Evolutionary conservation across 2,329 filamentous ascomycete species (phyloP), one percentile per base, ranked within the genome.

Genomic region (Fusarium euwallaceae): DNA sequence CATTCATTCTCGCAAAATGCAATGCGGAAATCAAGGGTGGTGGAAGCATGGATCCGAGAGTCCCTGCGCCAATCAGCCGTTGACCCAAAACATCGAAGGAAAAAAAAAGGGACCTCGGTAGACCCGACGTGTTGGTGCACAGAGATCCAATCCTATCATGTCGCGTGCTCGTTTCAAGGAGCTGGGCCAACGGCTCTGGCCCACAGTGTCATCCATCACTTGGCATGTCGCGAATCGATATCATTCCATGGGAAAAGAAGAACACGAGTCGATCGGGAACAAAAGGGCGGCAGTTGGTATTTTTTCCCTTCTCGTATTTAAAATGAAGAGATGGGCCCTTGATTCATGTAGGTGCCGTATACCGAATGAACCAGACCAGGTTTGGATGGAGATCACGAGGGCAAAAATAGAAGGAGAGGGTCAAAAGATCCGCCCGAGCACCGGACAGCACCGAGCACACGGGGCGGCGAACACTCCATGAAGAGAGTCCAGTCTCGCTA

Each of bases 151-250:
- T 29, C 27, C 8, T 53, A 53, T 51, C 48, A 60, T 51, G 71
- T 73, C 71, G 71, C 67, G 71, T 73, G 71, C 62, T 34, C 60
- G 22, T 60, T 41, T 64, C 55, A 73, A 58, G 59, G 64, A 45
- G 34, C 20, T 43, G 41, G 17, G 20, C 16, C 55, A 39, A 59
- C 32, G 20, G 16, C 16, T 32, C 12, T 24, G 55, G 32, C 55
- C 55, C 58, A 43, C 37, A 43, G 53, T 37, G 24, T 41, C 37
- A 61, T 34, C 39, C 37, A 61, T 34, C 39, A 48, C 43, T 61
- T 45, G 59, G 59, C 59, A 61, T 61, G 39, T 48, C 59, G 59
- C 59, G 59, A 45, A 61, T 61, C 59, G 59, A 9, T 12, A 17
- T 36, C 14, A 39, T 45, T 45, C 20, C 41, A 45, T 12, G 37